Evolutionary conservation across 441 rosid genomes (phyloP).

Genomic region (Monsonia emarginata): DNA sequence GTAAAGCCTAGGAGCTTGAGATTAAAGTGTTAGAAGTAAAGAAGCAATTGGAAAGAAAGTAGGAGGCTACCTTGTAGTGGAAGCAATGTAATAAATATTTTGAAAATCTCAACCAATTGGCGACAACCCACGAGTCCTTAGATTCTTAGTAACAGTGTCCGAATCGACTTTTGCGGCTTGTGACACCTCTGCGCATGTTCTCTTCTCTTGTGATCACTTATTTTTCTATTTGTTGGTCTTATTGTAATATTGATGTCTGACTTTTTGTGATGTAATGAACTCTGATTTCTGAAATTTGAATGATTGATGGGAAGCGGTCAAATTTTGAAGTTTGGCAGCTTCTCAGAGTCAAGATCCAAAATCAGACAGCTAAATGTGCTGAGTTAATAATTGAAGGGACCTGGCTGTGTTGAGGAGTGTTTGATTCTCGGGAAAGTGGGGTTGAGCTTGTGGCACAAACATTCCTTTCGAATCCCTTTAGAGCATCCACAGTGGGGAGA

Average conservation of each 20-base stretch:
- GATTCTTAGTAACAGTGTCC: not conserved
- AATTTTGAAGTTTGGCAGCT: not conserved
- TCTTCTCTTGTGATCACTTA: not conserved
- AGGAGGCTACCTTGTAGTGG: not conserved
- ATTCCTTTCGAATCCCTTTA: not conserved
- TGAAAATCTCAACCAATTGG: not conserved
- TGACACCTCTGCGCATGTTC: not conserved
- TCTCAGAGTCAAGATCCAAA: not conserved
- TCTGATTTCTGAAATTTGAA: not conserved
- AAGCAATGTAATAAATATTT: not conserved
- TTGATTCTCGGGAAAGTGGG: not conserved
- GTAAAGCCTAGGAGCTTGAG: too few relatives aligned
- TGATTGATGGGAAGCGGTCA: not conserved
- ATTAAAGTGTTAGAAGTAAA: not conserved
- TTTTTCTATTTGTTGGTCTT: too few relatives aligned
- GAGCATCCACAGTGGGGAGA: too few relatives aligned
- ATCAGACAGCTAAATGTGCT: not conserved
- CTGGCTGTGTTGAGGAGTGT: not conserved
- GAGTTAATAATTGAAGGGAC: not conserved
- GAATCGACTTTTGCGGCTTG: not conserved
- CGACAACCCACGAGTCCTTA: not conserved
- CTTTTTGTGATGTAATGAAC: too few relatives aligned
- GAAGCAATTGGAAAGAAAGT: too few relatives aligned
- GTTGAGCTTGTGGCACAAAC: not conserved
- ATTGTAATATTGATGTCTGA: too few relatives aligned